Conservation (phyloP, 441 rosid genomes). For the Adansonia madagascariensis region DNA sequence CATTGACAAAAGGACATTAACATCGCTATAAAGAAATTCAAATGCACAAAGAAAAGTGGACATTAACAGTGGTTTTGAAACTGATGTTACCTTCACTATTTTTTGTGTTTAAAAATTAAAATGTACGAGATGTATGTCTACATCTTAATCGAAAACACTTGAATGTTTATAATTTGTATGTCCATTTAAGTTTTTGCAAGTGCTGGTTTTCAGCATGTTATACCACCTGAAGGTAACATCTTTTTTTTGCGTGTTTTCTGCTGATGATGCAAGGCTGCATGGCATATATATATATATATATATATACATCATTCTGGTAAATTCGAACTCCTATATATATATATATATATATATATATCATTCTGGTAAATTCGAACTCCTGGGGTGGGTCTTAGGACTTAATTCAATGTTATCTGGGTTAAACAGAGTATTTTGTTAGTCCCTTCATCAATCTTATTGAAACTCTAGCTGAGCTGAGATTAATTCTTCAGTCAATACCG, state of each 20-base stretch:
- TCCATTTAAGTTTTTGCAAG: neutral
- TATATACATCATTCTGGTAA: no score
- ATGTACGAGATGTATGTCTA: neutral
- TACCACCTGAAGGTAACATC: neutral
- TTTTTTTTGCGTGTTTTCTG: neutral
- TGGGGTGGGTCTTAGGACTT: slow-evolving; percentile 1
- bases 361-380: no score
- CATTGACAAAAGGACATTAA: neutral
- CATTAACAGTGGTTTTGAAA: neutral
- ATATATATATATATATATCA: no score
- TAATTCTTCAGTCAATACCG: slow-evolving; percentile 14
- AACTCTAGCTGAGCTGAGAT: neutral
- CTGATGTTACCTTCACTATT: neutral
- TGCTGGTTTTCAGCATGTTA: neutral
- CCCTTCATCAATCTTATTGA: slow-evolving; percentile 8
- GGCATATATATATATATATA: neutral
- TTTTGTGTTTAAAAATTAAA: neutral
- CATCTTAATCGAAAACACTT: neutral
- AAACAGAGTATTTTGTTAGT: neutral
- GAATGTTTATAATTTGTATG: neutral
- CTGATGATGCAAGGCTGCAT: neutral
- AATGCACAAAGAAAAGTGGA: neutral
- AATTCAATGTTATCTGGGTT: slow-evolving; percentile 1
- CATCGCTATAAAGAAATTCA: neutral
- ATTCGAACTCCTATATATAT: no score